These are phyloP conservation scores for Sporobolomyces pararoseus DNA, from an alignment of 768 basidiomycete genomes.

Conservation along the genomic window DNA sequence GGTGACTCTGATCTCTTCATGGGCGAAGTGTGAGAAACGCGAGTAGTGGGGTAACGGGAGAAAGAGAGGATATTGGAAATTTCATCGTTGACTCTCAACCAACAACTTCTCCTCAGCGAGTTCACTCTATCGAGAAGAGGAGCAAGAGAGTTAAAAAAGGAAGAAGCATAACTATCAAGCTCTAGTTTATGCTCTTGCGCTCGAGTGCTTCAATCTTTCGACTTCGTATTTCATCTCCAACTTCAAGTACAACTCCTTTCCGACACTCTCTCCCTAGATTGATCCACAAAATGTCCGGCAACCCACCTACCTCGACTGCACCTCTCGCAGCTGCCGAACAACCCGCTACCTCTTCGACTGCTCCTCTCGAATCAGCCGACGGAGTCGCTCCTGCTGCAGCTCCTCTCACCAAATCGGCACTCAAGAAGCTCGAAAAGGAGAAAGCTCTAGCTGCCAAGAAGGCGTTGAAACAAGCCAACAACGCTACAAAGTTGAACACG, in stretches of 20 bases:
- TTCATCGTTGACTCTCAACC: too few species aligned
- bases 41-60: too few species aligned
- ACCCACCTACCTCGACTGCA: not conserved
- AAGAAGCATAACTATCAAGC: not conserved
- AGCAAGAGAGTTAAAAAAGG: too few species aligned
- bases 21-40: too few species aligned
- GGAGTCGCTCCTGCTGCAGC: conserved; percentile 20
- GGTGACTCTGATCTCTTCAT: not conserved
- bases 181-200: conserved; percentile 18
- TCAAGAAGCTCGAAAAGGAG: conserved; percentile 44
- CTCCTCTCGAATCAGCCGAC: not conserved
- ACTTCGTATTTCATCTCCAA: not conserved
- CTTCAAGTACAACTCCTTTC: not conserved
- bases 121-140: too few species aligned
- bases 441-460: conserved; percentile 38
- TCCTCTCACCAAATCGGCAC: conserved; percentile 36
- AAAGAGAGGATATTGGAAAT: too few species aligned
- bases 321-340: conserved; percentile 4
- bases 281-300: not conserved
- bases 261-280: not conserved
- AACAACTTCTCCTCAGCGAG: too few species aligned
- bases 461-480: conserved; percentile 38
- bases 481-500: not conserved
- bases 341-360: not conserved
- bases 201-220: not conserved